Base-by-base conservation (phyloP, 148 eudicot species). In the Rhododendron griersonianum region DNA sequence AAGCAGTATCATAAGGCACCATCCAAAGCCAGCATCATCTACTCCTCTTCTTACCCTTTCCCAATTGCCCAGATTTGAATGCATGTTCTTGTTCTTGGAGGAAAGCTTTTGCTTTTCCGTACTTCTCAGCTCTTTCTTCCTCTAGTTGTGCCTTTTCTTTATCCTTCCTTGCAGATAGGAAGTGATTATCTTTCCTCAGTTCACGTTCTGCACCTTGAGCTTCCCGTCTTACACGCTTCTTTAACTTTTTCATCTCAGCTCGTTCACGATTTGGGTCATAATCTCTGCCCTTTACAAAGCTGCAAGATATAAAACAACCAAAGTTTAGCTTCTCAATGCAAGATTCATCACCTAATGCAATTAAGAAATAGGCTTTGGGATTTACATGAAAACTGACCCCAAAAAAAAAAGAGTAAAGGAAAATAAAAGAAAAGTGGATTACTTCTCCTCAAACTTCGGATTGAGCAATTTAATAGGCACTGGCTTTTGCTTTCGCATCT, bases 81-180 rank as follows among this genome's bases (percentile, higher is more conserved):
- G 94, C 96, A 86, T 97, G 98, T 76, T 97, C 98, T 91, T 95
- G 98, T 87, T 97, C 98, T 85, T 97, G 98, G 74, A 96, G 99
- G 87, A 96, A 95, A 88, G 99, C 98, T 89, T 85, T 85, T 4
- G 87, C 90, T 89, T 93, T 93, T 1, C 98, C 98, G 82, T 91
- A 91, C 67, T 89, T 92, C 86, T 93, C 96, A 25, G 95, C 91
- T 81, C 91, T 92, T 86, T 97, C 99, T 90, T 93, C 95, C 78
- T 91, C 94, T 21, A 89, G 50, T 41, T 85, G 88, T 7, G 85
- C 93, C 87, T 87, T 92, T 16, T 95, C 95, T 82, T 87, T 91
- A 14, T 89, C 93, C 91, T 95, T 97, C 59, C 91, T 94, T 85
- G 86, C 94, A 44, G 82, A 90, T 84, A 97, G 87, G 92, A 97